phyloP scores from a whole-genome alignment of 2,329 filamentous ascomycete species.

The Purpureocillium takamizusanense region DNA sequence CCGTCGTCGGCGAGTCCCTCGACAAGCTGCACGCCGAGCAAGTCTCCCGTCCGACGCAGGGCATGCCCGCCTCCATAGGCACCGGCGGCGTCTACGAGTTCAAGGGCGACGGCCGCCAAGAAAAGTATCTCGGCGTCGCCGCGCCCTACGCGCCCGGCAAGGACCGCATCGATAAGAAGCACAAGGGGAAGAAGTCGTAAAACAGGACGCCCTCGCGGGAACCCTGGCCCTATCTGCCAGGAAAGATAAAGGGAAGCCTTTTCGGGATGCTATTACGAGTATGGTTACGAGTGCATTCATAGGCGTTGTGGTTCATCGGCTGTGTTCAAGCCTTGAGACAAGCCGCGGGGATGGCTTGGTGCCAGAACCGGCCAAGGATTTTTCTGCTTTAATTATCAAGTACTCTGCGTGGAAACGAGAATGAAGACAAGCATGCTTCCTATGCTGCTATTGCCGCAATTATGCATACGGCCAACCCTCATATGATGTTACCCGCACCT shows the following conservation, averaged over 20 bases:
- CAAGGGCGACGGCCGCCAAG: slow-evolving; percentile 33
- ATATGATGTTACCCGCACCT: too few species aligned
- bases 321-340: too few species aligned
- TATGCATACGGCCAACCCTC: too few species aligned
- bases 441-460: too few species aligned
- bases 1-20: slow-evolving; percentile 68
- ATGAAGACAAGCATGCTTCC: too few species aligned
- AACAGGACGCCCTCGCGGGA: neutral
- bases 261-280: neutral
- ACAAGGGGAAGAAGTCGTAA: slow-evolving; percentile 22
- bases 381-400: too few species aligned
- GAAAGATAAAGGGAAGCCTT: too few species aligned
- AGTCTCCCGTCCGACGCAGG: slow-evolving; percentile 50
- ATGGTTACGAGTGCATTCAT: too few species aligned
- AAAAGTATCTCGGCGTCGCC: slow-evolving; percentile 41
- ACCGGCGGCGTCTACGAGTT: slow-evolving; percentile 42
- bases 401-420: too few species aligned
- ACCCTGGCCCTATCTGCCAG: neutral
- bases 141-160: slow-evolving; percentile 46
- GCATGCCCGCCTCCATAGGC: slow-evolving; percentile 36
- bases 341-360: too few species aligned
- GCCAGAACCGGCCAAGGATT: too few species aligned
- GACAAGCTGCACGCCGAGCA: slow-evolving; percentile 83
- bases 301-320: too few species aligned
- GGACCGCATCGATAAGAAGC: slow-evolving; percentile 36